Base-by-base conservation (phyloP, 129 eudicot genomes). In the Mikania micrantha region DNA sequence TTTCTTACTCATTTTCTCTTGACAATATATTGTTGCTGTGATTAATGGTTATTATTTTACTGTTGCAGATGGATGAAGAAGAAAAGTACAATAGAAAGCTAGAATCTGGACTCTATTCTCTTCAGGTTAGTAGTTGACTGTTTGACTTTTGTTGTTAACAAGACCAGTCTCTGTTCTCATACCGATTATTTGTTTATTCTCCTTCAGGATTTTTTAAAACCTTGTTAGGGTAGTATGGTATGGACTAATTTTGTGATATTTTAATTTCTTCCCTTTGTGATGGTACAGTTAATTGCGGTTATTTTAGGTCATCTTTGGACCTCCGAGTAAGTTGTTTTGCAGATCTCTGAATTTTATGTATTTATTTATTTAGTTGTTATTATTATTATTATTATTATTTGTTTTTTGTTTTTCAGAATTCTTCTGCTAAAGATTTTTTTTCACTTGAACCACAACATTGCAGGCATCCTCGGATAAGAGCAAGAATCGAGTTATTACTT, bases 301-400 rank as follows among this genome's bases (percentile, higher is more conserved):
- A 89, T 89, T 69, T 84, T 93, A 39, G 98, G 96, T 47, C 96
- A 89, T 79, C 96, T 93, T 85, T 88, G 99, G 99, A 83, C 99
- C 1, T 86, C 96, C 4, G 99, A 93, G 99, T 93, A 93, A 89
- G 98, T 86, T 63, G 36, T 41, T 41, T 45, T 60, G 64, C 57
- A 54, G 62, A n/a, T 25, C 7, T 36, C 67, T 28, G 12, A 32
- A 9, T 2, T 24, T 22, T n/a, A n/a, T n/a, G n/a, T n/a, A n/a
- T n/a, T n/a, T n/a, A n/a, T n/a, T 3, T 29, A 16, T 34, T 27
- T 53, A 3, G 1, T 57, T 4, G 38, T 32, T 31, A 7, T 44
- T 9, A 4, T 50, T 1, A 11, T 16, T 20, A n/a, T n/a, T n/a
- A n/a, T n/a, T n/a, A n/a, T n/a, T n/a, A n/a, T n/a, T 35, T 28